A percentile compares a stretch with the other conserved stretches of the same genome.
phyloP scores from a whole-genome alignment of 1,284 basidiomycete species.

The Apiotrichum veenhuisii region DNA sequence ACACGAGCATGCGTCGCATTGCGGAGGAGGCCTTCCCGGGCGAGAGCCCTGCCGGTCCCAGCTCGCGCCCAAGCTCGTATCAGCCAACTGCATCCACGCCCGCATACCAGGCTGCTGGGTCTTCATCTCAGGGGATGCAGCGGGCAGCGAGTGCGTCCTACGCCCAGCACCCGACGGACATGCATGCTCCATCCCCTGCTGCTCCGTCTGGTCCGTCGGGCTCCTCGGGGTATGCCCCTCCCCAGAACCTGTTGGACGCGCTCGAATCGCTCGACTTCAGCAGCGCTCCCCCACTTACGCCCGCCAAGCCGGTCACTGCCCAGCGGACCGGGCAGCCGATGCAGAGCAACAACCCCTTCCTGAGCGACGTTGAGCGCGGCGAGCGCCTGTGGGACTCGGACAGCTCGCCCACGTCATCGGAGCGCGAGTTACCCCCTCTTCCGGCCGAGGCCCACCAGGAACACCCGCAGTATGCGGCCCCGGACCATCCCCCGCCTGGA shows the following conservation, averaged over 20 bases:
- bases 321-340: constrained; percentile 25
- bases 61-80: background rate
- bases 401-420: background rate
- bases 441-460: background rate
- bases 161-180: background rate
- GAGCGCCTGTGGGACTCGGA: background rate
- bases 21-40: background rate
- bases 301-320: background rate
- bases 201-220: background rate
- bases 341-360: constrained; percentile 49
- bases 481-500: constrained; percentile 1
- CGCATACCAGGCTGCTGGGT: background rate
- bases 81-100: no score
- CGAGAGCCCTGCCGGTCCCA: background rate
- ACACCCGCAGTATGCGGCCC: background rate
- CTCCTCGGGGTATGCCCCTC: background rate
- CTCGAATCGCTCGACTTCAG: constrained; percentile 12
- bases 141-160: background rate
- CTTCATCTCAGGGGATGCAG: background rate
- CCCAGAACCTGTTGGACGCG: constrained; percentile 12
- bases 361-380: constrained; percentile 65
- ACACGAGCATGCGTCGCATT: constrained; percentile 6
- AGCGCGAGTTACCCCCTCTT: background rate
- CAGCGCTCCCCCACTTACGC: constrained; percentile 2
- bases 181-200: background rate